Percentiles rank a stretch among this genome's conserved stretches.
Conservation (phyloP, 176 grass and related monocot species). For the Chloris gayana region DNA sequence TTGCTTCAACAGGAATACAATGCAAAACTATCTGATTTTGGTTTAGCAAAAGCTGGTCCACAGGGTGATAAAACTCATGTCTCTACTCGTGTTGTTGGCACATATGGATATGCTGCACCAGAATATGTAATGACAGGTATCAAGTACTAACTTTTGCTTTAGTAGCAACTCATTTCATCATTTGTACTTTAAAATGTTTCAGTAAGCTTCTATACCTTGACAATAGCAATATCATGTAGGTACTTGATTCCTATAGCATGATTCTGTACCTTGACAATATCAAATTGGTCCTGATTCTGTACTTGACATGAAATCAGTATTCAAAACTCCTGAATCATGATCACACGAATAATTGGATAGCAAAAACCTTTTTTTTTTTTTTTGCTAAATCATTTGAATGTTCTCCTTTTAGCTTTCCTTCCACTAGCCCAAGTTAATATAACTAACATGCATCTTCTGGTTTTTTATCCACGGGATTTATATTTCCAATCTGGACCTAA, state of each 20-base stretch:
- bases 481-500: neutral
- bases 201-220: neutral
- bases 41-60: conserved; percentile 85
- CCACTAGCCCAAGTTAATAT: neutral
- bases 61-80: conserved; percentile 93
- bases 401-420: neutral
- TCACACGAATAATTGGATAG: neutral
- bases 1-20: conserved; percentile 70
- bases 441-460: neutral
- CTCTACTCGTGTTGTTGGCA: conserved; percentile 85
- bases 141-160: conserved; percentile 18
- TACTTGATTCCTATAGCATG: too few relatives aligned
- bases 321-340: neutral
- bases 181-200: conserved; percentile 20
- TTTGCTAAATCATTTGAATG: neutral
- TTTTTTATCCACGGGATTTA: neutral
- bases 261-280: conserved; percentile 4
- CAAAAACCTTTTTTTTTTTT: neutral
- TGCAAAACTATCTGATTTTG: conserved; percentile 92
- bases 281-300: neutral
- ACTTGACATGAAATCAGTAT: neutral
- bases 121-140: conserved; percentile 98
- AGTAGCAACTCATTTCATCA: neutral
- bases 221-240: neutral
- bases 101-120: conserved; percentile 90